Percentiles rank a stretch among this genome's conserved stretches.
These are phyloP conservation scores for Myochromella boudieri DNA, from an alignment of 768 basidiomycete genomes.

Conservation along the genomic window DNA sequence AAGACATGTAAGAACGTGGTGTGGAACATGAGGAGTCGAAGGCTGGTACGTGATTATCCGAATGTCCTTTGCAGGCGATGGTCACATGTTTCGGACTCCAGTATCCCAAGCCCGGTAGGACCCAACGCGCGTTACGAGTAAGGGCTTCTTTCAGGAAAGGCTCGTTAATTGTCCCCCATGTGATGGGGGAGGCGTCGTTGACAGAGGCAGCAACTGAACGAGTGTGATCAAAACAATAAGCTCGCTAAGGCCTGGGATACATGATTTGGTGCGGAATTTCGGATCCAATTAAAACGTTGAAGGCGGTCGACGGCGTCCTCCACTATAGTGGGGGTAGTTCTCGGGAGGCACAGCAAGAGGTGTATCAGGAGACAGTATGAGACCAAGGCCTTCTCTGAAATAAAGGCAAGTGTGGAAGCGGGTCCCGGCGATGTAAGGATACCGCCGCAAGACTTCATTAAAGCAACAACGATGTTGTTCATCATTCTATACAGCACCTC, in stretches of 20 bases:
- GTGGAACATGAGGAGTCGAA: slow-evolving; percentile 42
- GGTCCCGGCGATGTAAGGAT: slow-evolving; percentile 14
- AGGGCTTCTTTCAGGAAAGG: slow-evolving; percentile 39
- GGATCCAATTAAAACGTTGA: slow-evolving; percentile 27
- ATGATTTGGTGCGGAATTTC: slow-evolving; percentile 24
- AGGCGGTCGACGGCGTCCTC: slow-evolving; percentile 30
- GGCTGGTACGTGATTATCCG: slow-evolving; percentile 31
- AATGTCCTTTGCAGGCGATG: slow-evolving; percentile 38
- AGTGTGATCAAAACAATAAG: slow-evolving; percentile 37
- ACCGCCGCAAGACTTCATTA: slow-evolving; percentile 43
- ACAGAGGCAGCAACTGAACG: slow-evolving; percentile 28
- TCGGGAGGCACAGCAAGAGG: slow-evolving; percentile 35
- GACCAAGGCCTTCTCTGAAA: slow-evolving; percentile 43
- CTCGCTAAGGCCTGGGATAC: slow-evolving; percentile 39
- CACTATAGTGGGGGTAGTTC: slow-evolving; percentile 27
- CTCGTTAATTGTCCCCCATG: slow-evolving; percentile 32
- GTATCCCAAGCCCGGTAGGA: slow-evolving; percentile 34
- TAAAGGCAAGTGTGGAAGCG: slow-evolving; percentile 26
- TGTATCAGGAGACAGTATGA: slow-evolving; percentile 47
- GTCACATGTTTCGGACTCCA: slow-evolving; percentile 30
- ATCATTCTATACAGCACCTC: slow-evolving; percentile 40
- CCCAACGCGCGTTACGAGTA: slow-evolving; percentile 37
- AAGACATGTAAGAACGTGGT: slow-evolving; percentile 40
- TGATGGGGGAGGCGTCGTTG: slow-evolving; percentile 22
- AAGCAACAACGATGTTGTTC: slow-evolving; percentile 41